Conservation (phyloP, 768 basidiomycete genomes). For the Auriscalpium microsporum region DNA sequence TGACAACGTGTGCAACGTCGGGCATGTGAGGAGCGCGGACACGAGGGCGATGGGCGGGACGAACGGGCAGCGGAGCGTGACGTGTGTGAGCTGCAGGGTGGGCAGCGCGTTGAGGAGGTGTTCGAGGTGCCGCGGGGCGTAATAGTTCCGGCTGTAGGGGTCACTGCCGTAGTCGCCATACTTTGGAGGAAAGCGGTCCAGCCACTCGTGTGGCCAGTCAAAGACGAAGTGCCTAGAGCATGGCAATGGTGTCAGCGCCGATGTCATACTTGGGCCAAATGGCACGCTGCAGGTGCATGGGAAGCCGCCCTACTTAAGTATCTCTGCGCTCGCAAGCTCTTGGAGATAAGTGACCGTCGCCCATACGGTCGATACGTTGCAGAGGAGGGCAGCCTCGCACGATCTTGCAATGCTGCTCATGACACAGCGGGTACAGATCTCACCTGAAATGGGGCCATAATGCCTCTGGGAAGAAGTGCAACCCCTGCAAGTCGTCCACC, state of each 20-base stretch:
- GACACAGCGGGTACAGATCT: background rate
- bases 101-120: constrained; percentile 19
- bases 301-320: background rate
- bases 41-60: constrained; percentile 24
- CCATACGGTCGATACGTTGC: background rate
- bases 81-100: constrained; percentile 20
- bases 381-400: background rate
- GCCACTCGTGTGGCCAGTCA: constrained; percentile 30
- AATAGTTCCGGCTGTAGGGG: constrained; percentile 23
- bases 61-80: constrained; percentile 26
- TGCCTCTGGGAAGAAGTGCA: constrained; percentile 23
- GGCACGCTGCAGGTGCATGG: background rate
- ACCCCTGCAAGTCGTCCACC: constrained; percentile 16
- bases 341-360: background rate
- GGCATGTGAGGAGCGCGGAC: constrained; percentile 21
- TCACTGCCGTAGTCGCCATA: constrained; percentile 18
- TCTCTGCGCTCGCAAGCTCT: too few species aligned
- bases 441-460: constrained; percentile 26
- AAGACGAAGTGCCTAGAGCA: constrained; percentile 24
- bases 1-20: constrained; percentile 19
- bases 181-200: constrained; percentile 27
- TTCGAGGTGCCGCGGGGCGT: constrained; percentile 22
- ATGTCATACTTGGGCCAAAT: too few species aligned
- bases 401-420: background rate
- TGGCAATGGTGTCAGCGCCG: background rate